Percentiles rank a stretch among this genome's conserved stretches.
phyloP scores from a whole-genome alignment of 768 basidiomycete species.

The Neoboletus magnificus region DNA sequence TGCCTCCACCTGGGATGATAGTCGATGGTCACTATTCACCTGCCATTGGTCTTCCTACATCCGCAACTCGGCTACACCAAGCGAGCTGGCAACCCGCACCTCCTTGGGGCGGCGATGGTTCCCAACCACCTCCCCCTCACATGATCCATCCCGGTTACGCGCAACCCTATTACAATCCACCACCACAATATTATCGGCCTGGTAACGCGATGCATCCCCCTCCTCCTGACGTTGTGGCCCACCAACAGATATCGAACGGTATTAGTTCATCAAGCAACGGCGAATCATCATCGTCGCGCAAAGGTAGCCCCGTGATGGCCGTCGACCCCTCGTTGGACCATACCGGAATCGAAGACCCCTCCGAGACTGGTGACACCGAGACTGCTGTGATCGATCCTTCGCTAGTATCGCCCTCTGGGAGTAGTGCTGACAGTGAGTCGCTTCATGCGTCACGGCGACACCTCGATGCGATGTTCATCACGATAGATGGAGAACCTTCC shows the following conservation, averaged over 20 bases:
- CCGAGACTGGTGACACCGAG: constrained; percentile 14
- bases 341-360: constrained; percentile 9
- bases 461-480: constrained; percentile 36
- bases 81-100: constrained; percentile 42
- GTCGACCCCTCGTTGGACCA: constrained; percentile 26
- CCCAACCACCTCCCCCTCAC: constrained; percentile 32
- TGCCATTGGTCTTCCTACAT: constrained; percentile 48
- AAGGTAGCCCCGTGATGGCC: constrained; percentile 21
- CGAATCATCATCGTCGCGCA: constrained; percentile 29
- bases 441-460: constrained; percentile 22
- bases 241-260: constrained; percentile 24
- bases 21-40: constrained; percentile 43
- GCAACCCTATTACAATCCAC: constrained; percentile 32
- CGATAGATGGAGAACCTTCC: constrained; percentile 30
- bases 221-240: constrained; percentile 12
- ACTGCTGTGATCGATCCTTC: constrained; percentile 38
- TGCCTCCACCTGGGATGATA: constrained; percentile 40
- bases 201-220: constrained; percentile 23
- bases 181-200: constrained; percentile 50
- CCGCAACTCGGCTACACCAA: constrained; percentile 45
- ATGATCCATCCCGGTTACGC: constrained; percentile 36
- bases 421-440: constrained; percentile 18
- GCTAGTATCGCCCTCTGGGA: constrained; percentile 26
- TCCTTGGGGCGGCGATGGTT: constrained; percentile 34
- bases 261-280: constrained; percentile 21